Base-by-base conservation (phyloP, 176 grass and related monocot species). In the Zizania latifolia region DNA sequence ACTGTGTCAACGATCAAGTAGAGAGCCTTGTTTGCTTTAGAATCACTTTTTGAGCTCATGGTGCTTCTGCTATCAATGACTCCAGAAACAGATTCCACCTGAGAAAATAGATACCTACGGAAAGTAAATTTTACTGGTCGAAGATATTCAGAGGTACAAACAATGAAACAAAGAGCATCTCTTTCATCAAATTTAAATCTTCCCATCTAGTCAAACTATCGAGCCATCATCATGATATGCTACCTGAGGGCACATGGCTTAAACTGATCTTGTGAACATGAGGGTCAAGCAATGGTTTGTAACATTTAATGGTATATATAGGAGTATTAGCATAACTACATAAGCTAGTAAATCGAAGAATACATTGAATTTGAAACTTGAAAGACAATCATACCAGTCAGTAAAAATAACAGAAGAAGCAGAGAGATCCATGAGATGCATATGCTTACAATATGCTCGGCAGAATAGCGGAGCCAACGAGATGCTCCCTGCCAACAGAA, bases 381-480 rank as follows among this genome's bases (percentile, higher is more conserved):
- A 3, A 71, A 54, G 3, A 8, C 0, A 4, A 44, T 57, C 10
- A 46, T 29, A 77, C 16, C 2, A 13, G 38, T 27, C 56, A 55
- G 4, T 23, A 24, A 3, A 51, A 8, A 51, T 13, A 12, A 41
- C 3, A 41, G 39, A 41, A 41, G 10, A 41, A 11, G 10, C 39
- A 41, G 39, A 41, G 39, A 41, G 39, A 41, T 41, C 39, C 26
- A 31, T 34, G 11, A 2, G 13, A 30, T 58, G 22, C n/a, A 77
- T 46, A 60, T 40, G 70, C 86, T 93, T 64, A 93, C 90, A 93
- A 93, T 87, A 89, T 70, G 21, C 68, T 84, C 2, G 55, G 72
- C 10, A 89, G 72, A 68, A 83, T 38, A 22, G 58, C 70, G 1
- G 90, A 80, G 10, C 38, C 27, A 1, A 77, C 65, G 77, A 93